Percentiles rank a stretch among this genome's conserved stretches.
Conservation (phyloP, 73 alveolate genomes). For the Paramecium sonneborni region DNA sequence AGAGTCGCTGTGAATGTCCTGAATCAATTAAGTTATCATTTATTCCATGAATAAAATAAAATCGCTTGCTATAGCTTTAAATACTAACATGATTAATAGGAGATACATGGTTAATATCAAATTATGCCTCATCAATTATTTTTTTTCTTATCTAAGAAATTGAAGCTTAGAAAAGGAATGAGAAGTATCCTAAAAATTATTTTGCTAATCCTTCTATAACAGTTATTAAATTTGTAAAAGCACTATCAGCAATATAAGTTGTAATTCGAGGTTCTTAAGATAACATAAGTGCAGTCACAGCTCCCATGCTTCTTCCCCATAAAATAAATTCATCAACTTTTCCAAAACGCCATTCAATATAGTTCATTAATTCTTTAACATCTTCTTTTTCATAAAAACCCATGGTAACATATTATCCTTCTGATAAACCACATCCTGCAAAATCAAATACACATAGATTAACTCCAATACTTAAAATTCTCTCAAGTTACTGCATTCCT, state of each 20-base stretch:
- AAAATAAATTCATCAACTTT: constrained; percentile 85
- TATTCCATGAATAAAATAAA: too few species aligned
- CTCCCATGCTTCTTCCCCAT: constrained; percentile 98
- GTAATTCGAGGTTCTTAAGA: constrained; percentile 77
- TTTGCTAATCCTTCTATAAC: constrained; percentile 87
- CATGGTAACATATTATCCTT: constrained; percentile 89
- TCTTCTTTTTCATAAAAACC: constrained; percentile 94
- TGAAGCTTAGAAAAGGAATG: too few species aligned
- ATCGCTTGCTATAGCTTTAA: too few species aligned
- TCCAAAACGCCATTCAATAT: constrained; percentile 74
- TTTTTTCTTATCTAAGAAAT: too few species aligned
- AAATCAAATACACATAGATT: constrained; percentile 89
- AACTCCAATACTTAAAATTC: not conserved
- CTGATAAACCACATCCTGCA: constrained; percentile 93
- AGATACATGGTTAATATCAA: too few species aligned
- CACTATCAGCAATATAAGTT: constrained; percentile 88
- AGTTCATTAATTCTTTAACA: constrained; percentile 76
- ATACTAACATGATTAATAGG: too few species aligned
- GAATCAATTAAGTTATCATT: too few species aligned
- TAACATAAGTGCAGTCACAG: constrained; percentile 90
- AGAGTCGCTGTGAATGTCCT: too few species aligned
- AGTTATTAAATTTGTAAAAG: constrained; percentile 77
- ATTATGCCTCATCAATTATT: too few species aligned
- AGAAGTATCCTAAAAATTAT: too few species aligned
- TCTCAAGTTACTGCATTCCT: constrained; percentile 75